Percentiles rank a stretch among this genome's conserved stretches.
phyloP scores from a whole-genome alignment of 345 rosid genomes.

The Trapa incisa region DNA sequence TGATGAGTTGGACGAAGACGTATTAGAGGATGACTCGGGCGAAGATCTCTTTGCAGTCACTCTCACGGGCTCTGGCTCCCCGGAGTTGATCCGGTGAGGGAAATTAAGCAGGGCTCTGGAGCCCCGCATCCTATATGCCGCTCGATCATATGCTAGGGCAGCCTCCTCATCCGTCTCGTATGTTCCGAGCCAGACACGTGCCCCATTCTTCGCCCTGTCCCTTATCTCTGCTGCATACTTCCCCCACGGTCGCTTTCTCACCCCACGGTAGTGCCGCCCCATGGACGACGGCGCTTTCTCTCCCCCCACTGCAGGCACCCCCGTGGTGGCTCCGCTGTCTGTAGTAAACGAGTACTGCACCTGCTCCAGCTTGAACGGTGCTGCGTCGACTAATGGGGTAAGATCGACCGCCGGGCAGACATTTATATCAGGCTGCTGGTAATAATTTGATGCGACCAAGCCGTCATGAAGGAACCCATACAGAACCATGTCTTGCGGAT shows the following conservation, averaged over 20 bases:
- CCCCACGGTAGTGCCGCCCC: slow-evolving; percentile 18
- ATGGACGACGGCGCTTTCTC: slow-evolving; percentile 14
- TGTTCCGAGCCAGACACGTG: slow-evolving; percentile 22
- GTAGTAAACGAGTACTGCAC: slow-evolving; percentile 6
- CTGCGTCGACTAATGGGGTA: not conserved
- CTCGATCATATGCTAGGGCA: slow-evolving; percentile 19
- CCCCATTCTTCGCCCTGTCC: slow-evolving; percentile 18
- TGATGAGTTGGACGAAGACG: slow-evolving; percentile 19
- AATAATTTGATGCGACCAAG: slow-evolving; percentile 34
- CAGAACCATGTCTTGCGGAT: slow-evolving; percentile 79
- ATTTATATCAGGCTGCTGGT: not conserved
- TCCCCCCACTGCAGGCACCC: not conserved
- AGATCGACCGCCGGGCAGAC: slow-evolving; percentile 4
- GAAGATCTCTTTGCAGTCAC: slow-evolving; percentile 56
- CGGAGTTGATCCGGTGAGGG: slow-evolving; percentile 13
- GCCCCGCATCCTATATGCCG: slow-evolving; percentile 19
- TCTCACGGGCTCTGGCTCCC: slow-evolving; percentile 76
- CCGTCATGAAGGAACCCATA: slow-evolving; percentile 62
- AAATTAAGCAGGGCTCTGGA: slow-evolving; percentile 17
- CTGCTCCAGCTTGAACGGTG: slow-evolving; percentile 22
- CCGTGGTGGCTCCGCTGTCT: not conserved
- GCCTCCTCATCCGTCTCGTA: slow-evolving; percentile 18
- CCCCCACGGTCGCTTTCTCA: slow-evolving; percentile 25
- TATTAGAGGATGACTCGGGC: slow-evolving; percentile 26
- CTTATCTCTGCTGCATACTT: slow-evolving; percentile 24